Percentiles rank a stretch among this genome's conserved stretches.
These are phyloP conservation scores for Phytophthora constricta DNA, from an alignment of 352 stramenopile genomes.

Conservation along the genomic window DNA sequence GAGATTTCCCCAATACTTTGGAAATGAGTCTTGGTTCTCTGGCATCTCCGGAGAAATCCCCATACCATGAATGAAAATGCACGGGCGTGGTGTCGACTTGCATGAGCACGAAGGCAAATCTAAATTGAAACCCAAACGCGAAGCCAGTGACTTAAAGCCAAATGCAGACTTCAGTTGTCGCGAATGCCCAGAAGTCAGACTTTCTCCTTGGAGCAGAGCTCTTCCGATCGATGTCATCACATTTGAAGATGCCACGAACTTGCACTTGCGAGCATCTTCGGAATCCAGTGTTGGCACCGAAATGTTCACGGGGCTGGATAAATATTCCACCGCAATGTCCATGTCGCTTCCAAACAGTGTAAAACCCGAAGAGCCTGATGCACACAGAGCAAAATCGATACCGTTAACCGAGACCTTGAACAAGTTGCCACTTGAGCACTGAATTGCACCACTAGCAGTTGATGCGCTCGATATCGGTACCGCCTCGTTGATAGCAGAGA, in stretches of 20 bases:
- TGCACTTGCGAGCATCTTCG: background rate
- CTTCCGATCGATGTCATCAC: slow-evolving; percentile 5
- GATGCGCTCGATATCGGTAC: slow-evolving; percentile 6
- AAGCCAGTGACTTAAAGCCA: background rate
- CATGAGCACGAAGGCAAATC: slow-evolving; percentile 11
- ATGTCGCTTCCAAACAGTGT: slow-evolving; percentile 18
- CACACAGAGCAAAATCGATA: slow-evolving; percentile 19
- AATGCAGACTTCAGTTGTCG: slow-evolving; percentile 11
- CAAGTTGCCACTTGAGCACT: slow-evolving; percentile 5
- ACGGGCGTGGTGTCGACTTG: slow-evolving; percentile 25
- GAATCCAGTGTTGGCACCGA: background rate
- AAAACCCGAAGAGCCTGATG: slow-evolving; percentile 3
- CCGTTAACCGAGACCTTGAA: slow-evolving; percentile 18
- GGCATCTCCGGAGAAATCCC: background rate
- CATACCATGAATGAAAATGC: slow-evolving; percentile 31
- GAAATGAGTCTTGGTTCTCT: slow-evolving; percentile 13
- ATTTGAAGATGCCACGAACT: background rate
- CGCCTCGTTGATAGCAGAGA: slow-evolving; percentile 21
- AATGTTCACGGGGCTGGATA: slow-evolving; percentile 12
- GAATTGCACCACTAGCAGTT: background rate
- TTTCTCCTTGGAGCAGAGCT: slow-evolving; percentile 8
- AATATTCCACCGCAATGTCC: slow-evolving; percentile 28
- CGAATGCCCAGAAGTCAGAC: background rate
- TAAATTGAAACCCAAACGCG: no score
- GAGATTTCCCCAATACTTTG: slow-evolving; percentile 30